Conservation (phyloP, 176 grass and related monocot species). For the Triticum timopheevii region DNA sequence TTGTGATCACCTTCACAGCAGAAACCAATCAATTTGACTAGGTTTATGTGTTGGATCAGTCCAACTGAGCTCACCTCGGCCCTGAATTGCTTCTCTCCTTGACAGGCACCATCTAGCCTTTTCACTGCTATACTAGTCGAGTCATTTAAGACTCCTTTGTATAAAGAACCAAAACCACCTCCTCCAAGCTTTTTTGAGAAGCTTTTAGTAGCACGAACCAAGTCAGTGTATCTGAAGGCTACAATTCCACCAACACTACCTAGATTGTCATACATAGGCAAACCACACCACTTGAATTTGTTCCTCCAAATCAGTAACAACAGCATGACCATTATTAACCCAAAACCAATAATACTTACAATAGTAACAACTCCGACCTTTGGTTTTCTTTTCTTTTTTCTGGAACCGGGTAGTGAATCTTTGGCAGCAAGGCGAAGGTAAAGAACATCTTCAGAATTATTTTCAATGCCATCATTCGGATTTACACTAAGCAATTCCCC, state of each 20-base stretch:
- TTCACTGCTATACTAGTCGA: neutral
- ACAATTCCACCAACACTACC: neutral
- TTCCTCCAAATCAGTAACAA: neutral
- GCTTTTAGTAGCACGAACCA: too few species aligned
- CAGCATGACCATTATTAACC: neutral
- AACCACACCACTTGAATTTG: neutral
- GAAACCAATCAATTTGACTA: too few species aligned
- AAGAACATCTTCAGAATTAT: neutral
- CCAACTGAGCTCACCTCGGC: neutral
- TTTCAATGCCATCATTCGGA: neutral
- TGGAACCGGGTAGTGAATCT: neutral
- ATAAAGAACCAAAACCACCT: neutral
- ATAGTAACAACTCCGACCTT: neutral
- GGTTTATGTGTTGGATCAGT: too few species aligned
- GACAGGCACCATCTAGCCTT: neutral
- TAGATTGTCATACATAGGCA: neutral
- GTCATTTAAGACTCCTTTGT: neutral
- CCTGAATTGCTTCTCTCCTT: slow-evolving; percentile 7
- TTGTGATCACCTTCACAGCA: too few species aligned
- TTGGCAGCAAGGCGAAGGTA: neutral
- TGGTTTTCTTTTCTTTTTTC: neutral
- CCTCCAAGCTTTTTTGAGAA: neutral
- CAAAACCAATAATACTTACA: neutral
- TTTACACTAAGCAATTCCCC: neutral
- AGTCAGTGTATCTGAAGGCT: neutral